Evolutionary conservation across 139 green algal species (phyloP), one percentile per base, ranked within the genome.

Genomic region (Chlorokybus atmophyticus): DNA sequence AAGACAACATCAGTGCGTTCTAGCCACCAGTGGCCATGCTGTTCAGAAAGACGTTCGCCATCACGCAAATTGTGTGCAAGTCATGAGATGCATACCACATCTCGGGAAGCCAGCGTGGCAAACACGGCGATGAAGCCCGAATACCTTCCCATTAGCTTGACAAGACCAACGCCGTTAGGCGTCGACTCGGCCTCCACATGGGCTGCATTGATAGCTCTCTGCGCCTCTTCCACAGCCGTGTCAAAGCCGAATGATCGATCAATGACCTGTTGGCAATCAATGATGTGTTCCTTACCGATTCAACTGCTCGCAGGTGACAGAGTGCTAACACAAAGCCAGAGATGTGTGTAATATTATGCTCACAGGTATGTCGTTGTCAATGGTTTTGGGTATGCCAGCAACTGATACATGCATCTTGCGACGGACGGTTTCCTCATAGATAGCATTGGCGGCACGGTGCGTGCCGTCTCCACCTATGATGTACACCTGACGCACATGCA

Each of bases 71-170:
- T n/a, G n/a, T n/a, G n/a, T n/a, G n/a, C n/a, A n/a, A n/a, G n/a
- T n/a, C n/a, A n/a, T 3, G 87, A n/a, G n/a, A n/a, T n/a, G n/a
- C n/a, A n/a, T n/a, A n/a, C n/a, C 8, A 79, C 74, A 21, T 75
- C 54, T 5, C 74, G 81, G 40, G 77, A 87, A 4, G 89, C 82
- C 78, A 96, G 85, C 47, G 85, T 93, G 7, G 82, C 82, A 65
- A 94, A 79, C 85, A 98, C 81, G 32, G 91, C 83, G 52, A 98
- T 95, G 77, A 96, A 98, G 59, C 91, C 91, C 5, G 76, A 83
- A 67, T 93, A 79, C 4, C 91, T 71, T 2, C 91, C 91, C 91
- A 99, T 99, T 35, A 99, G 81, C 76, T 97, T 97, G 21, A 99
- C 91, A 32, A 99, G 57, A 17, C 83, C 86, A 25, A 99, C 86